Conservation (phyloP, 192 early-diverging fungal species). For the Gigaspora rosea region DNA sequence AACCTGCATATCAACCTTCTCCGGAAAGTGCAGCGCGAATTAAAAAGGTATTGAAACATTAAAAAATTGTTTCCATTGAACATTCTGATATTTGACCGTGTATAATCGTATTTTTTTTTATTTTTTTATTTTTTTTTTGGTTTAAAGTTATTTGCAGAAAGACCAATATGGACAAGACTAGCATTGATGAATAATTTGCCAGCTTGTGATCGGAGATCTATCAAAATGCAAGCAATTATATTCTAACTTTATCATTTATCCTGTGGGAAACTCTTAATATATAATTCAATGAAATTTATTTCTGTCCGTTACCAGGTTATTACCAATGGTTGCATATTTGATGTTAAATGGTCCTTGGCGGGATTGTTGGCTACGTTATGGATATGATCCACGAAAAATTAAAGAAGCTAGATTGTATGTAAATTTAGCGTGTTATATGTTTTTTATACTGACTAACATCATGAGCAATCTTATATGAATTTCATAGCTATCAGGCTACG, state of each 20-base stretch:
- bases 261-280: not conserved
- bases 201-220: slow-evolving; percentile 30
- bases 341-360: slow-evolving; percentile 51
- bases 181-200: slow-evolving; percentile 36
- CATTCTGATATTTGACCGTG: not conserved
- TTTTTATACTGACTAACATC: too few relatives aligned
- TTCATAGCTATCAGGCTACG: slow-evolving; percentile 26
- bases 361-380: slow-evolving; percentile 51
- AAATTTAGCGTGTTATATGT: not conserved
- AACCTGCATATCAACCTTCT: slow-evolving; percentile 27
- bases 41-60: slow-evolving; percentile 12
- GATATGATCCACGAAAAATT: slow-evolving; percentile 43
- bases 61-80: not conserved
- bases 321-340: slow-evolving; percentile 39
- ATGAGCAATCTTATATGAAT: not conserved
- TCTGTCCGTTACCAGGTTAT: slow-evolving; percentile 27
- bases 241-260: not conserved
- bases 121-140: not conserved
- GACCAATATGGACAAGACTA: slow-evolving; percentile 48
- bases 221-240: slow-evolving; percentile 21
- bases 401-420: slow-evolving; percentile 33
- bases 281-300: slow-evolving; percentile 2
- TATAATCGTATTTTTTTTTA: not conserved
- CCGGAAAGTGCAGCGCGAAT: slow-evolving; percentile 27
- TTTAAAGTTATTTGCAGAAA: slow-evolving; percentile 43